These are phyloP conservation scores for Apophysomyces elegans DNA, from an alignment of 371 early-diverging fungal genomes.

Conservation along the genomic window DNA sequence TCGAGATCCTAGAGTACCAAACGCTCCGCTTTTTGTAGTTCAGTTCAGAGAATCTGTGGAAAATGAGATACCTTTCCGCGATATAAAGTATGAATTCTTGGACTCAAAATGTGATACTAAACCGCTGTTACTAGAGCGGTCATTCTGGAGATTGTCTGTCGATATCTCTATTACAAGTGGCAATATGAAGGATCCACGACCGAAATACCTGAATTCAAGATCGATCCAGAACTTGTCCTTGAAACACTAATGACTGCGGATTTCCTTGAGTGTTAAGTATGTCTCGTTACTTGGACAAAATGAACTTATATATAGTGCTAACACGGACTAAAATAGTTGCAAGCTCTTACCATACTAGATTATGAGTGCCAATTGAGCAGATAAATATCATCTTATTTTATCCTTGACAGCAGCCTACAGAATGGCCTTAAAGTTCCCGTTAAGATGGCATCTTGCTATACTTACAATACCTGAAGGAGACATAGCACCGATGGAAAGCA, in stretches of 20 bases:
- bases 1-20: not conserved
- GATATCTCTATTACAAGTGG: conserved; percentile 87
- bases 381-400: too few relatives aligned
- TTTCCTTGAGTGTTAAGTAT: conserved; percentile 81
- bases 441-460: too few relatives aligned
- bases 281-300: too few relatives aligned
- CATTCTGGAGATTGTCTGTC: conserved; percentile 91
- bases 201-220: conserved; percentile 88
- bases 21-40: conserved; percentile 45
- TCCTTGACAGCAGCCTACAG: too few relatives aligned
- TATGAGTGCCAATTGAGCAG: too few relatives aligned
- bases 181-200: conserved; percentile 67
- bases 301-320: too few relatives aligned
- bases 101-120: not conserved
- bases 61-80: conserved; percentile 85
- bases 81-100: conserved; percentile 78
- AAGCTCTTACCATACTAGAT: too few relatives aligned
- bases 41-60: conserved; percentile 91
- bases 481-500: too few relatives aligned
- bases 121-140: conserved; percentile 57
- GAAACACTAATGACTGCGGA: conserved; percentile 97
- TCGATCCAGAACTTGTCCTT: conserved; percentile 88
- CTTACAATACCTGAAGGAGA: too few relatives aligned
- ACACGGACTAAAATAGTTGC: too few relatives aligned
- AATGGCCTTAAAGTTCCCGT: too few relatives aligned